phyloP scores from a whole-genome alignment of 805 yeast genomes.

The Candida patagonica region DNA sequence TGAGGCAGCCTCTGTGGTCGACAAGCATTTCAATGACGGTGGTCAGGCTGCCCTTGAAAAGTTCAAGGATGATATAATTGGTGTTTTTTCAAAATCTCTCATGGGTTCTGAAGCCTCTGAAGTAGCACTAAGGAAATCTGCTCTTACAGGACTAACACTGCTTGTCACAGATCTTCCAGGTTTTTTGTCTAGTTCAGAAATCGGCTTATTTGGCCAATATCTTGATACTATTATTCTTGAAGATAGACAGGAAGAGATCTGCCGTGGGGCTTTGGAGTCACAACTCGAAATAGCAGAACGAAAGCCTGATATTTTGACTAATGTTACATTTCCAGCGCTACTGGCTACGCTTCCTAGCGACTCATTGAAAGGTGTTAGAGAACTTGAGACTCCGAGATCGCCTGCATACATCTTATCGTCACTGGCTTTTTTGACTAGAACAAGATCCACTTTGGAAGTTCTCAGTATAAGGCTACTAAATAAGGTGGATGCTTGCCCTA shows the following conservation, averaged over 20 bases:
- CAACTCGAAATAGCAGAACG: conserved; percentile 38
- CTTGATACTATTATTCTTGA: conserved; percentile 51
- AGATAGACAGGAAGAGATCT: conserved; percentile 43
- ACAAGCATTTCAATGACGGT: conserved; percentile 3
- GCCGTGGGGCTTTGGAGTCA: conserved; percentile 45
- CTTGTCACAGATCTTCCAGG: conserved; percentile 42
- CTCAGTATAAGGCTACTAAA: conserved; percentile 31
- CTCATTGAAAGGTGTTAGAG: neutral
- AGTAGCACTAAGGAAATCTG: conserved; percentile 55
- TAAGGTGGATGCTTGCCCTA: conserved; percentile 23
- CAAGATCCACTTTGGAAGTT: conserved; percentile 30
- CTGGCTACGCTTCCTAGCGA: conserved; percentile 41
- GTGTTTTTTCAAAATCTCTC: conserved; percentile 58
- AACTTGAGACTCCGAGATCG: conserved; percentile 9
- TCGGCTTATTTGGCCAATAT: conserved; percentile 53
- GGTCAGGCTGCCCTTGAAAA: conserved; percentile 32
- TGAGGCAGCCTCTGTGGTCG: conserved; percentile 33
- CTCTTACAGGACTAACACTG: conserved; percentile 52
- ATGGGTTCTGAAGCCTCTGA: conserved; percentile 60
- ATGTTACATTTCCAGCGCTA: conserved; percentile 43
- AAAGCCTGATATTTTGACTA: conserved; percentile 36
- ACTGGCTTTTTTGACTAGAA: conserved; percentile 27
- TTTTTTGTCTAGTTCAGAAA: conserved; percentile 46
- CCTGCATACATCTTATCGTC: conserved; percentile 24
- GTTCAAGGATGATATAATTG: conserved; percentile 59